These are phyloP conservation scores for Vishniacozyma victoriae DNA, from an alignment of 768 basidiomycete genomes.

Conservation along the genomic window DNA sequence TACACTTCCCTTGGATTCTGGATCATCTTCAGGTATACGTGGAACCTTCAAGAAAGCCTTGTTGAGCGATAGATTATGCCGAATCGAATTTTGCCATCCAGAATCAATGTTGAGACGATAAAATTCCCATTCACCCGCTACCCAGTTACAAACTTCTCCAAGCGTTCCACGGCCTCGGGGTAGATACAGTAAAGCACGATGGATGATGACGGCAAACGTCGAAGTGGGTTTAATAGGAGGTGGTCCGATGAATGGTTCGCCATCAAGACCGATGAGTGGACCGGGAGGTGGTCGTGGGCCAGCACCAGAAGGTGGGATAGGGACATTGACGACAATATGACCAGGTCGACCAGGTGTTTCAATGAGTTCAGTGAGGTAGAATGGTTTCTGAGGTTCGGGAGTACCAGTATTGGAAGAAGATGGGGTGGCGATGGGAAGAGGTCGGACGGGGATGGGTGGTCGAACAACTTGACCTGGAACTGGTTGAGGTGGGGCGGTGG, in stretches of 20 bases:
- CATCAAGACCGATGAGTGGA: slow-evolving; percentile 43
- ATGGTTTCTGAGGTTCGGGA: slow-evolving; percentile 33
- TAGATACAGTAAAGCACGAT: slow-evolving; percentile 69
- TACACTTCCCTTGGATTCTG: slow-evolving; percentile 72
- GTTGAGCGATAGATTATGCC: slow-evolving; percentile 89
- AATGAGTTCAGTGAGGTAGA: slow-evolving; percentile 51
- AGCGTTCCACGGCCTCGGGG: slow-evolving; percentile 59
- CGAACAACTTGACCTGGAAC: not conserved
- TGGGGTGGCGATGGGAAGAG: not conserved
- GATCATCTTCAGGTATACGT: slow-evolving; percentile 66
- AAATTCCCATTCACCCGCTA: slow-evolving; percentile 80
- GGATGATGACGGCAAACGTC: slow-evolving; percentile 88
- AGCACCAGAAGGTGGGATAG: slow-evolving; percentile 41
- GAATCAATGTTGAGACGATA: slow-evolving; percentile 74
- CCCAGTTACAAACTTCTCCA: slow-evolving; percentile 88
- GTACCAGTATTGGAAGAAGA: slow-evolving; percentile 7
- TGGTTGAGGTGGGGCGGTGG: slow-evolving; percentile 1
- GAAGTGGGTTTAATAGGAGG: slow-evolving; percentile 76
- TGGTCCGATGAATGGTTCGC: slow-evolving; percentile 44
- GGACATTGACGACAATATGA: slow-evolving; percentile 42
- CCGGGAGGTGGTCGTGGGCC: slow-evolving; percentile 40
- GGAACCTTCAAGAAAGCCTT: slow-evolving; percentile 88
- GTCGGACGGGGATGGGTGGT: not conserved
- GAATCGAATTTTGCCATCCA: slow-evolving; percentile 94
- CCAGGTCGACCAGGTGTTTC: slow-evolving; percentile 53